Conservation (phyloP, 1,284 basidiomycete species). For the Filobasidium uniguttulatum region DNA sequence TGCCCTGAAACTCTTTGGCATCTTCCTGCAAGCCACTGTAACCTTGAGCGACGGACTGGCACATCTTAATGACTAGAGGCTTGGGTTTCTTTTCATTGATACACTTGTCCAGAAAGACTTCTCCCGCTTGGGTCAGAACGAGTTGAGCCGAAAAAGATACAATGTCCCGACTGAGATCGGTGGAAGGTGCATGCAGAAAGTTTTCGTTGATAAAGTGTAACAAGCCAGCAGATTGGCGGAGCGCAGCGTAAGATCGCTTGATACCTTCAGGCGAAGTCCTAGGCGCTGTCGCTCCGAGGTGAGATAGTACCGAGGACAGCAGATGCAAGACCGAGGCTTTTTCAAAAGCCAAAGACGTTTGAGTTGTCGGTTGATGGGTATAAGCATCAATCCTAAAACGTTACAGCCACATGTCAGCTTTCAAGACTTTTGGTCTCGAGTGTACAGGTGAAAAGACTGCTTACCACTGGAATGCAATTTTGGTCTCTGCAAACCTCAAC, state of each 20-base stretch:
- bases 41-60: slow-evolving; percentile 64
- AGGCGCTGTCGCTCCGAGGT: slow-evolving; percentile 68
- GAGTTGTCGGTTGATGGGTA: slow-evolving; percentile 79
- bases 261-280: slow-evolving; percentile 61
- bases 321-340: slow-evolving; percentile 97
- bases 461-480: slow-evolving; percentile 79
- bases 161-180: slow-evolving; percentile 85
- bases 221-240: slow-evolving; percentile 89
- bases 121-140: slow-evolving; percentile 84
- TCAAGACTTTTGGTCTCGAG: too few relatives aligned
- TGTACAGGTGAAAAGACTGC: slow-evolving; percentile 16
- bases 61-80: slow-evolving; percentile 70
- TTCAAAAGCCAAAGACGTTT: slow-evolving; percentile 93
- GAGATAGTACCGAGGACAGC: slow-evolving; percentile 83
- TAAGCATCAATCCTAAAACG: slow-evolving; percentile 73
- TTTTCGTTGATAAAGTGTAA: slow-evolving; percentile 98
- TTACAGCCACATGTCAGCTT: neutral
- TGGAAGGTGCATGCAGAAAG: slow-evolving; percentile 96
- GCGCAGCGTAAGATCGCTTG: slow-evolving; percentile 87
- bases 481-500: slow-evolving; percentile 88
- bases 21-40: slow-evolving; percentile 72
- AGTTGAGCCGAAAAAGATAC: slow-evolving; percentile 79
- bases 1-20: slow-evolving; percentile 88
- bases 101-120: slow-evolving; percentile 93
- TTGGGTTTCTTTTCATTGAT: slow-evolving; percentile 75